Evolutionary conservation across 169 alveolate species (phyloP), one percentile per base, ranked within the genome.

Genomic region (Babesia sp.): DNA sequence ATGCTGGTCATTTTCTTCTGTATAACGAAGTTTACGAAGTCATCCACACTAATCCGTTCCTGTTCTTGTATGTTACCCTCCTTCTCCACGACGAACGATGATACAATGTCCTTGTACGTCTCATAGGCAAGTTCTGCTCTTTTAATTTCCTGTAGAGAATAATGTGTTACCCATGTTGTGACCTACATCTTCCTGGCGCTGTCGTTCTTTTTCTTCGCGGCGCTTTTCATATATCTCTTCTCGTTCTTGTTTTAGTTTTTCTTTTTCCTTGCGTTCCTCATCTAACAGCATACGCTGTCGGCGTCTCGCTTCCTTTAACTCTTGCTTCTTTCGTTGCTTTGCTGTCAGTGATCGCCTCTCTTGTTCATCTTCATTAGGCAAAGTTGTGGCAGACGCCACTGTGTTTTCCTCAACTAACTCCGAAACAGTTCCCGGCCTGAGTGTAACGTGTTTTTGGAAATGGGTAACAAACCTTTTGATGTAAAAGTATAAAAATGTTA

Each of bases 191-290:
- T 79, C 87, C 56, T 51, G 71, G 14, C 58, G 57, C 46, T 37
- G 61, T 16, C 48, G 9, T 37, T 81, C 89, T 53, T 60, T 71
- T 31, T 81, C 85, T 9, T 50, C 78, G 16, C 79, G 59, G 28
- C 60, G 55, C 22, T 64, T 34, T 70, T 81, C 67, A 34, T 42
- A 31, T 18, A 26, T 18, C 5, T 81, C 85, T 33, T 72, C 67
- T 9, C 53, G 45, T 48, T 55, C 66, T 24, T 69, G 63, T 31
- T 34, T 39, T 57, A 29, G 36, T 36, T 71, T 37, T 28, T 64
- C 76, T 53, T 56, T 81, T 53, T 81, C 89, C 56, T 71, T 61
- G 34, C 74, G 73, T 44, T 72, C 85, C 36, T 81, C 89, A 22
- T 71, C 80, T 26, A 29, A 26, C 14, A 71, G 37, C 8, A 66